Conservation (phyloP, 768 basidiomycete genomes). For the Leccinellum albellum region DNA sequence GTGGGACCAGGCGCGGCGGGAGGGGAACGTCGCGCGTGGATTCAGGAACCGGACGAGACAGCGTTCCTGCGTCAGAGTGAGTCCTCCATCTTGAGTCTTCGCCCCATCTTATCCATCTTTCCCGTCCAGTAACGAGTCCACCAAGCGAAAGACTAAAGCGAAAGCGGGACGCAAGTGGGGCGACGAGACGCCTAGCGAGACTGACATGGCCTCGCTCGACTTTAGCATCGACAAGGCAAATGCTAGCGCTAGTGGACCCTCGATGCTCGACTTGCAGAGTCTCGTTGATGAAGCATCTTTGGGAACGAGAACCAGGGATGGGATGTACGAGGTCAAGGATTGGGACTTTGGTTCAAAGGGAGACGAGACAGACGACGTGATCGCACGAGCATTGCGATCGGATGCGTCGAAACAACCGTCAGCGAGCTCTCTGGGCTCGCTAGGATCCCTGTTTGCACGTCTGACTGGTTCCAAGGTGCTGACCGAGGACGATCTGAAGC, state of each 20-base stretch:
- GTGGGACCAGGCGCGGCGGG: conserved; percentile 59
- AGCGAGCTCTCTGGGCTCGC: conserved; percentile 51
- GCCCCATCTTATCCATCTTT: conserved; percentile 20
- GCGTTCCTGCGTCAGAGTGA: conserved; percentile 68
- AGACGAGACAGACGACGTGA: conserved; percentile 47
- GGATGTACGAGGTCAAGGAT: conserved; percentile 73
- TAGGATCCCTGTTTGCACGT: conserved; percentile 80
- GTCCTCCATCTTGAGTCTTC: conserved; percentile 22
- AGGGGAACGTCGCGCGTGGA: conserved; percentile 46
- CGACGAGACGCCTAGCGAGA: conserved; percentile 70
- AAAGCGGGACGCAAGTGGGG: conserved; percentile 93
- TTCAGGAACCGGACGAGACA: conserved; percentile 57
- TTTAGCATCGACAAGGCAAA: conserved; percentile 66
- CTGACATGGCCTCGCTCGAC: conserved; percentile 92
- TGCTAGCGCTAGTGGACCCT: conserved; percentile 23
- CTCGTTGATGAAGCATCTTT: conserved; percentile 70
- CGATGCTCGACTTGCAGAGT: conserved; percentile 51
- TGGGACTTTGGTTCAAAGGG: conserved; percentile 69
- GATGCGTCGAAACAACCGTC: conserved; percentile 34
- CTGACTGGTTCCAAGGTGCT: conserved; percentile 83
- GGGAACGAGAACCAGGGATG: conserved; percentile 71
- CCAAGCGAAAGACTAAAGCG: conserved; percentile 58
- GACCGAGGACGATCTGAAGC: conserved; percentile 77
- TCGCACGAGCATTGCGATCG: conserved; percentile 56
- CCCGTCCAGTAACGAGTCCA: conserved; percentile 52